Conservation (phyloP, 2,329 filamentous ascomycete genomes). For the Emergomyces orientalis region DNA sequence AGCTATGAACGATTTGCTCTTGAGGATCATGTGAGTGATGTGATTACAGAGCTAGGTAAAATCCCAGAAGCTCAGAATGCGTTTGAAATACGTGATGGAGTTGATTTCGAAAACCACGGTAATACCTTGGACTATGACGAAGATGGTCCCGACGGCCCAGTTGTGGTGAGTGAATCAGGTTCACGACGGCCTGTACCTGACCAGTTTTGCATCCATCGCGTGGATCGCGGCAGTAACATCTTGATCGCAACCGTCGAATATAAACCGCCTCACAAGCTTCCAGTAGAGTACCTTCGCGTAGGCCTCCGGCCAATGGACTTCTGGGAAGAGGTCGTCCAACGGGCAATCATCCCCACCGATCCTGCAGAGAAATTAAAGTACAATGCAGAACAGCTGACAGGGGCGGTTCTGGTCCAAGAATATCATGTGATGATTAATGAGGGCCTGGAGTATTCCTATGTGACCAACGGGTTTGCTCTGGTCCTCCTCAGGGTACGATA, state of each 20-base stretch:
- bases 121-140: too few species aligned
- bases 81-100: constrained; percentile 19
- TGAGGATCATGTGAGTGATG: constrained; percentile 22
- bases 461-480: constrained; percentile 18
- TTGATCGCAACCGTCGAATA: constrained; percentile 16
- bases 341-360: constrained; percentile 13
- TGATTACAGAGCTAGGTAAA: constrained; percentile 22
- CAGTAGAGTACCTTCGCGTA: constrained; percentile 11
- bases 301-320: constrained; percentile 15
- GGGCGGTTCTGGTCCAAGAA: constrained; percentile 20
- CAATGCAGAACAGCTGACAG: constrained; percentile 18
- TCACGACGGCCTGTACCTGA: constrained; percentile 14
- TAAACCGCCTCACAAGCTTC: constrained; percentile 21
- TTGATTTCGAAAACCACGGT: constrained; percentile 18
- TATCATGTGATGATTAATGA: constrained; percentile 26
- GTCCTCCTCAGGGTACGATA: constrained; percentile 18
- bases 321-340: constrained; percentile 17
- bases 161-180: neutral
- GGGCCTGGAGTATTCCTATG: constrained; percentile 22
- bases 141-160: constrained; percentile 9
- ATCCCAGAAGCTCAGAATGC: constrained; percentile 20
- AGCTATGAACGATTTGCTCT: constrained; percentile 23
- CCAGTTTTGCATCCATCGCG: constrained; percentile 20
- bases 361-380: constrained; percentile 17
- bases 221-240: neutral